A percentile compares a stretch with the other conserved stretches of the same genome.
These are phyloP conservation scores for Mycena filopes DNA, from an alignment of 768 basidiomycete genomes.

Conservation along the genomic window DNA sequence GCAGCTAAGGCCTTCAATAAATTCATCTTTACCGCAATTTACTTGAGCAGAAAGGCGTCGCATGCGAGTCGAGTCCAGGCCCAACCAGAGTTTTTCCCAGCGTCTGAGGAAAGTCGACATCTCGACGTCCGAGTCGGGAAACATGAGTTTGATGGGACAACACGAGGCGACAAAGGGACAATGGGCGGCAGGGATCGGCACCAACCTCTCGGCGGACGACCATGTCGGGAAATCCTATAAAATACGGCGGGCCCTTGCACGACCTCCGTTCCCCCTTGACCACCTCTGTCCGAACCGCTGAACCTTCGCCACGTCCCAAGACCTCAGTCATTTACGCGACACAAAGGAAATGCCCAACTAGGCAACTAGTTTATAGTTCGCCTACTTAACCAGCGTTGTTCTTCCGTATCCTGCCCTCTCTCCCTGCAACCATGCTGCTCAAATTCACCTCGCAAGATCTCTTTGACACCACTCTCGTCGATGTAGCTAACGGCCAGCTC, in stretches of 20 bases:
- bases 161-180: not conserved
- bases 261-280: not conserved
- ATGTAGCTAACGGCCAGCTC: slow-evolving; percentile 60
- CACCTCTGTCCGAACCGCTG: not conserved
- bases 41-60: too few species aligned
- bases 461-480: slow-evolving; percentile 64
- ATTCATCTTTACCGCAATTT: too few species aligned
- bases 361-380: slow-evolving; percentile 47
- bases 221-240: slow-evolving; percentile 13
- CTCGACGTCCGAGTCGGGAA: not conserved
- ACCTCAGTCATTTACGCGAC: slow-evolving; percentile 12
- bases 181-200: not conserved
- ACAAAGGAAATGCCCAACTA: slow-evolving; percentile 59
- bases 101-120: too few species aligned
- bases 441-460: slow-evolving; percentile 69
- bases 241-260: not conserved
- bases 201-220: not conserved
- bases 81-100: too few species aligned
- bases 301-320: slow-evolving; percentile 9
- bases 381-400: slow-evolving; percentile 22
- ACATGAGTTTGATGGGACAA: not conserved
- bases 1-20: too few species aligned
- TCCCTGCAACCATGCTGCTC: slow-evolving; percentile 60
- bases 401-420: slow-evolving; percentile 8
- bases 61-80: too few species aligned